phyloP scores from a whole-genome alignment of 768 basidiomycete genomes.

The Dioszegia hungarica region DNA sequence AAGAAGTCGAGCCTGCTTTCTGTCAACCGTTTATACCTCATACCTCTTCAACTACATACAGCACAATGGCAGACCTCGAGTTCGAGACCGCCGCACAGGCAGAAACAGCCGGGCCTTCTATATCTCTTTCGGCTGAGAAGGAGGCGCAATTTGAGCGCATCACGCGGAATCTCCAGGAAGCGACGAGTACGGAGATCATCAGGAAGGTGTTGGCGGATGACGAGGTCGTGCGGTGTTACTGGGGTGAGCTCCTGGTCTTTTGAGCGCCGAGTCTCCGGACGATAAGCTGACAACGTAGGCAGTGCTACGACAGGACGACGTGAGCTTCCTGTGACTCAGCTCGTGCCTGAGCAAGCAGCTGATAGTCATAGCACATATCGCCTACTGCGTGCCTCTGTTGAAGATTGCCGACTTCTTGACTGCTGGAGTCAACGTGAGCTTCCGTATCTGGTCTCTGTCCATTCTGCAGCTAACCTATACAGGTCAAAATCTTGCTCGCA shows the following conservation, averaged over 20 bases:
- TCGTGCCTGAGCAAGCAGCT: neutral
- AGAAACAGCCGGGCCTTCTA: conserved; percentile 12
- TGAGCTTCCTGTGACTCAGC: conserved; percentile 52
- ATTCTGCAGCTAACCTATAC: conserved; percentile 6
- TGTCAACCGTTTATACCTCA: too few species aligned
- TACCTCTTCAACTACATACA: too few species aligned
- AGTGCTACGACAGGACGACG: conserved; percentile 91
- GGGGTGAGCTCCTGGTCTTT: conserved; percentile 73
- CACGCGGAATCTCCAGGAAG: conserved; percentile 77
- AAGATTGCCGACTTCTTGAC: conserved; percentile 95
- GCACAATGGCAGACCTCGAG: conserved; percentile 23
- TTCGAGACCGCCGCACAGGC: conserved; percentile 16
- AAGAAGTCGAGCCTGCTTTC: too few species aligned
- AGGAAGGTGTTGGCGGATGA: conserved; percentile 74
- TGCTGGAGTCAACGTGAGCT: conserved; percentile 76
- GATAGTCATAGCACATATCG: conserved; percentile 73
- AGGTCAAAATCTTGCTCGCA: conserved; percentile 76
- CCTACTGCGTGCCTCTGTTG: conserved; percentile 88
- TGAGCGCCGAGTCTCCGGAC: neutral
- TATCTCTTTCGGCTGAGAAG: conserved; percentile 31
- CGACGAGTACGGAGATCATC: conserved; percentile 77
- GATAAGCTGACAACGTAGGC: conserved; percentile 55
- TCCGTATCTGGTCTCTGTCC: conserved; percentile 1
- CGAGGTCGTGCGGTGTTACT: conserved; percentile 76
- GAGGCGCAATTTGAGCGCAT: conserved; percentile 66